Percentiles rank a stretch among this genome's conserved stretches.
These are phyloP conservation scores for Gyromitra esculenta DNA, from an alignment of 2,329 filamentous ascomycete genomes.

Conservation along the genomic window DNA sequence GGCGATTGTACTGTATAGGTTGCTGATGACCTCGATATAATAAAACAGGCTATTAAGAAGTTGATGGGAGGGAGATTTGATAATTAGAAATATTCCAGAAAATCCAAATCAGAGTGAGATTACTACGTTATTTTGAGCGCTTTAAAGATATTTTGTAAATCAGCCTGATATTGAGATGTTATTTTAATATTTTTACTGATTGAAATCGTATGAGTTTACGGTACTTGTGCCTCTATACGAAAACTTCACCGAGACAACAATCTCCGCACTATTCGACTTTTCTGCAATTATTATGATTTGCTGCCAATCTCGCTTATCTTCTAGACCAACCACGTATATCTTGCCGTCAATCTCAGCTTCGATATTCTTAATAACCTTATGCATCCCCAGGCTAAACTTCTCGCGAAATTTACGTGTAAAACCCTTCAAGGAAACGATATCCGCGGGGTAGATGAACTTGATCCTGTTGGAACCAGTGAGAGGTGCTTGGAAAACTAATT, in stretches of 20 bases:
- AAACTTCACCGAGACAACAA: neutral
- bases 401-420: neutral
- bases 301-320: neutral
- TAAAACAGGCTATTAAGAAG: too few species aligned
- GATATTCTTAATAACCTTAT: neutral
- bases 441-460: neutral
- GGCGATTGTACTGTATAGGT: too few species aligned
- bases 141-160: too few species aligned
- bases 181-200: neutral
- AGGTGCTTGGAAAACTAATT: neutral
- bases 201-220: neutral
- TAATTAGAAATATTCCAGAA: too few species aligned
- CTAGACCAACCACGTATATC: neutral
- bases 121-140: too few species aligned
- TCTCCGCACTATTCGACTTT: neutral
- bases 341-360: conserved; percentile 3
- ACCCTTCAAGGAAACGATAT: neutral
- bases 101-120: too few species aligned
- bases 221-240: neutral
- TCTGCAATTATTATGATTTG: neutral
- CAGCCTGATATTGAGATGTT: neutral
- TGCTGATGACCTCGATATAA: too few species aligned
- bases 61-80: too few species aligned
- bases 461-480: neutral
- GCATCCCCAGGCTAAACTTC: neutral